Evolutionary conservation across 495 filamentous ascomycete species (phyloP).

Genomic region (Rostrohypoxylon terebratum): DNA sequence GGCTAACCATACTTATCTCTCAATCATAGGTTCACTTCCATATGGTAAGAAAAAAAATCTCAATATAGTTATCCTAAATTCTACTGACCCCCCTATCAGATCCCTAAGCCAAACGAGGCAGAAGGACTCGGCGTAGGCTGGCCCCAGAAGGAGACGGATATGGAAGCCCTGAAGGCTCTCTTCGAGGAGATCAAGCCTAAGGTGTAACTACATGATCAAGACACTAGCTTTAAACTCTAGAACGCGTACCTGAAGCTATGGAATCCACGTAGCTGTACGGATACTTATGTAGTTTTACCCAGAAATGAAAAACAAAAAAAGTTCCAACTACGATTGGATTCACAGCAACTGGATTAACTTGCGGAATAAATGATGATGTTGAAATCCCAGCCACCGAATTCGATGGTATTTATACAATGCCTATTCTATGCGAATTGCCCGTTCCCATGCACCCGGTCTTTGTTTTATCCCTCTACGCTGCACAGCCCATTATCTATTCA

Average conservation of each 20-base stretch:
- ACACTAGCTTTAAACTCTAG: not conserved
- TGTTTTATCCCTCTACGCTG: not conserved
- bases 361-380: not conserved
- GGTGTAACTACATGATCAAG: slow-evolving; percentile 68
- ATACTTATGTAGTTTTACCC: not conserved
- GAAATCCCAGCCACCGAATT: slow-evolving; percentile 6
- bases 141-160: slow-evolving; percentile 81
- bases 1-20: not conserved
- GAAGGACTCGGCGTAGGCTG: slow-evolving; percentile 86
- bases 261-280: not conserved
- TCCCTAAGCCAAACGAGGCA: slow-evolving; percentile 89
- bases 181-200: slow-evolving; percentile 86
- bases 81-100: slow-evolving; percentile 62
- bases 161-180: slow-evolving; percentile 84
- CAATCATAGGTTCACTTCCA: slow-evolving; percentile 86
- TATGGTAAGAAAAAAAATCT: slow-evolving; percentile 70
- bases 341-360: not conserved
- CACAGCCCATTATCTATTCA: slow-evolving; percentile 43
- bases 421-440: slow-evolving; percentile 35
- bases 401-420: slow-evolving; percentile 28
- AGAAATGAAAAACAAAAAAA: not conserved
- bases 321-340: not conserved
- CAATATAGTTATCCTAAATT: not conserved
- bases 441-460: not conserved
- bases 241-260: not conserved